Percentiles rank a stretch among this genome's conserved stretches.
Evolutionary conservation across 805 yeast species (phyloP).

Genomic region (Cyberlindnera meyerae): DNA sequence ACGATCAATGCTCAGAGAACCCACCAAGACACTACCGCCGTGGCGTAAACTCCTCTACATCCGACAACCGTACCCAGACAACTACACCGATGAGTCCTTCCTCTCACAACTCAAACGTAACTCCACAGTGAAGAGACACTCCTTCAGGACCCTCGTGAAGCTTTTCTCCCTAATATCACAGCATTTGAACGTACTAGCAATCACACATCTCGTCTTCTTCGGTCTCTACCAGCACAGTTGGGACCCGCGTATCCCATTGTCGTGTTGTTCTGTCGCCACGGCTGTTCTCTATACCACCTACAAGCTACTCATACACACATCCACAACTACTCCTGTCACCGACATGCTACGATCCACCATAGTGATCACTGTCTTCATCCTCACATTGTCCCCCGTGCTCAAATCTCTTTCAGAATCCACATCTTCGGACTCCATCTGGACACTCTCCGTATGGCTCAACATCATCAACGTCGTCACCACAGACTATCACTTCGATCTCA

Average conservation of each 20-base stretch:
- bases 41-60: slow-evolving; percentile 89
- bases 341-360: slow-evolving; percentile 54
- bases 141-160: slow-evolving; percentile 57
- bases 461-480: slow-evolving; percentile 61
- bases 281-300: slow-evolving; percentile 9
- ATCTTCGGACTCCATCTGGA: slow-evolving; percentile 94
- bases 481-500: slow-evolving; percentile 57
- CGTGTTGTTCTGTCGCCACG: slow-evolving; percentile 5
- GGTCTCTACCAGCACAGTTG: slow-evolving; percentile 49
- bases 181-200: slow-evolving; percentile 58
- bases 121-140: slow-evolving; percentile 64
- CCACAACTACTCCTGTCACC: neutral
- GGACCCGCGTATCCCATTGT: slow-evolving; percentile 45
- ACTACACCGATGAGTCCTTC: slow-evolving; percentile 79
- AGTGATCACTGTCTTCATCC: slow-evolving; percentile 62
- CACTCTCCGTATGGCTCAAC: slow-evolving; percentile 75
- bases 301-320: neutral
- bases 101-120: slow-evolving; percentile 76
- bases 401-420: slow-evolving; percentile 85
- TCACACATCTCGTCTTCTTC: slow-evolving; percentile 64
- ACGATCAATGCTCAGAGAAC: no score
- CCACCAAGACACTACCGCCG: slow-evolving; percentile 27
- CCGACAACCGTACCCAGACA: slow-evolving; percentile 84
- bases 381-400: slow-evolving; percentile 84
- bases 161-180: slow-evolving; percentile 66